Base-by-base conservation (phyloP, 306 rosid species). In the Corylus americana region DNA sequence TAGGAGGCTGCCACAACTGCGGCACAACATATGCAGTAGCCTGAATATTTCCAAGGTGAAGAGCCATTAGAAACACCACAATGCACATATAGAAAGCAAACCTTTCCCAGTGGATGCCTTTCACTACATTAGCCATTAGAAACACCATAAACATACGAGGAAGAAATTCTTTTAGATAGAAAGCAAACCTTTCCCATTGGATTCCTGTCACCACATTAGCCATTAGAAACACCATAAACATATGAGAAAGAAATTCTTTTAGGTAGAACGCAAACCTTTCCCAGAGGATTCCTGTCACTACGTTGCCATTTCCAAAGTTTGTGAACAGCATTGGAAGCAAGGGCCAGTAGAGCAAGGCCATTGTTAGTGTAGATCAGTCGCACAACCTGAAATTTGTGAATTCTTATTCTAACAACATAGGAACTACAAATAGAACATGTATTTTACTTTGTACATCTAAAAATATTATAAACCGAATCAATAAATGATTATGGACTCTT, bases 231-330 rank as follows among this genome's bases (percentile, higher is more conserved):
- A 48, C 13, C 51, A 48, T 11, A 48, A 55, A 48, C 47, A 8
- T 13, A 57, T 51, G 64, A 77, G 61, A 53, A 35, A 31, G 17
- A 35, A 2, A 49, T 50, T 58, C 11, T 13, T 13, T 12, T 66
- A 29, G 68, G 55, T 27, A 49, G 59, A 71, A 49, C 16, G 29
- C 63, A 20, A 70, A 85, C 88, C 88, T 81, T 85, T 71, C 88
- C 88, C 4, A 72, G 31, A 37, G 83, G 81, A 85, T 78, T 81
- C 73, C 88, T 75, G 61, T 85, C 85, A 55, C 74, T 75, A 59
- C 85, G 88, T 6, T 79, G 88, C 88, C 88, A 85, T 81, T 85
- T 85, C 88, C 88, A 85, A 42, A 85, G 88, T 85, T 85, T 85
- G 70, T 85, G 88, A 81, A 77, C 83, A 47, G 85, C 88, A 78